Percentiles rank a stretch among this genome's conserved stretches.
Evolutionary conservation across 2,329 filamentous ascomycete species (phyloP).

Genomic region (Apiospora marii): DNA sequence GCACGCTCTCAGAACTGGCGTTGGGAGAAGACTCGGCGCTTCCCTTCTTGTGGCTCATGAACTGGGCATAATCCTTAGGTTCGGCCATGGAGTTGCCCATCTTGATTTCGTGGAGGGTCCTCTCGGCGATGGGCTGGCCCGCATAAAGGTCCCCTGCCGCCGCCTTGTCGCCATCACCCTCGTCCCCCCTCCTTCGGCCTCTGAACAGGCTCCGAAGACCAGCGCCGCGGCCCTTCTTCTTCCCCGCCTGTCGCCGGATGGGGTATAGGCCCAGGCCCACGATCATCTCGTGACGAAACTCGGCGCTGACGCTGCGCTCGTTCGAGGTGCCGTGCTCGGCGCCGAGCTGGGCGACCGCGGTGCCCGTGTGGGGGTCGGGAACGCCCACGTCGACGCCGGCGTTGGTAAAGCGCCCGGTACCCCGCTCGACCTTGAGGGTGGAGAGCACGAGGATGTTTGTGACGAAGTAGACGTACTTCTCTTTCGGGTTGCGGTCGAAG

Average conservation of each 20-base stretch:
- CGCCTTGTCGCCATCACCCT: not conserved
- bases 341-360: constrained; percentile 7
- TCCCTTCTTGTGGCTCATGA: not conserved
- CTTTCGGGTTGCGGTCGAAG: not conserved
- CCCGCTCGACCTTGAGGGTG: constrained; percentile 5
- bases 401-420: not conserved
- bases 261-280: constrained; percentile 10
- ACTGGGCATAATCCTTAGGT: not conserved
- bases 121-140: not conserved
- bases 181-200: not conserved
- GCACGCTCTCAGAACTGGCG: not conserved
- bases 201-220: not conserved
- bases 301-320: not conserved
- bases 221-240: not conserved
- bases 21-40: not conserved
- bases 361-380: not conserved
- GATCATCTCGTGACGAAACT: constrained; percentile 17
- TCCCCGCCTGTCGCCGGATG: not conserved
- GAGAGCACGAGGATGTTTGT: constrained; percentile 17
- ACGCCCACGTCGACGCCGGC: constrained; percentile 11
- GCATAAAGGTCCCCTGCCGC: not conserved
- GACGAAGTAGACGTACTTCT: not conserved
- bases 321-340: not conserved
- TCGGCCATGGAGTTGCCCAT: constrained; percentile 1
- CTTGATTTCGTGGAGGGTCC: constrained; percentile 1